Evolutionary conservation across 116 monocot genomes (phyloP), one percentile per base, ranked within the genome.

Genomic region (Phalaenopsis hybrid): DNA sequence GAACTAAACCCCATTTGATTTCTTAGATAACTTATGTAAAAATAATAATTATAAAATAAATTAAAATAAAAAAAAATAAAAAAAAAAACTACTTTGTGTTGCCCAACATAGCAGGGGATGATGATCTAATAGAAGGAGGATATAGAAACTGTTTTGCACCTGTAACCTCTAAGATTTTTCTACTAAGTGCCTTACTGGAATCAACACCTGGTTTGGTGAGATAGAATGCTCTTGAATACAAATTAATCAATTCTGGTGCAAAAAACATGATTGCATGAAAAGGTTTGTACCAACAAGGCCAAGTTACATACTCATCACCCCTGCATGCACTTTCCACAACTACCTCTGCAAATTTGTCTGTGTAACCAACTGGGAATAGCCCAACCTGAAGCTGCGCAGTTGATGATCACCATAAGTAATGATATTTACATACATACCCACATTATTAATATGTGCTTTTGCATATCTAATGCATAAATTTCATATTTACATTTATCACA

Each of bases 261-360:
- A 85, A 65, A 52, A 83, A 79, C 89, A 87, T 87, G 28, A 85
- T 12, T 68, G 81, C 75, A 57, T 85, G 83, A 25, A 87, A 81
- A 1, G 87, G 81, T 37, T 57, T 74, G 46, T 87, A 89, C 89
- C 89, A 89, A 46, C 65, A 69, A 0, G 89, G 89, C 89, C 89
- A 87, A 17, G 87, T 87, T 57, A 89, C 75, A 21, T 87, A 89
- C 31, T 82, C 74, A 70, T 89, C 87, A 55, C 87, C 89, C 8
- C 85, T 78, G 69, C 89, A 85, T 37, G 83, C 89, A 5, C 87
- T 81, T 0, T 83, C 89, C 17, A 89, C 83, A 43, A 81, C 77
- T 21, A 83, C 65, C 79, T 85, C 61, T 41, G 87, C 87, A 23
- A 82, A 79, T 61, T 65, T 87, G 25, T 87, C 76, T 1, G 89